phyloP scores from a whole-genome alignment of 768 basidiomycete species.

The Collybiopsis confluens region DNA sequence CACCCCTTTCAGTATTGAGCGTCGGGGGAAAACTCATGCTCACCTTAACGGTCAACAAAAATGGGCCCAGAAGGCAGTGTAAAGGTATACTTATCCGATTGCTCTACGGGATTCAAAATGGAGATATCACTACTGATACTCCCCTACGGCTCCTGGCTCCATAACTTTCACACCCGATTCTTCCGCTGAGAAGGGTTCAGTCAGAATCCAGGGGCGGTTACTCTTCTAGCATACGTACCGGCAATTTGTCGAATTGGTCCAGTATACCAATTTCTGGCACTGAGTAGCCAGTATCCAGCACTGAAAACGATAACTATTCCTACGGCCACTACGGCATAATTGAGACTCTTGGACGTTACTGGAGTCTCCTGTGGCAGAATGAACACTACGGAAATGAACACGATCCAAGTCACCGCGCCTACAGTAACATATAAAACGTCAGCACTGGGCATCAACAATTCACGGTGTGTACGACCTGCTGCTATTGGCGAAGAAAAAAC shows the following conservation, averaged over 20 bases:
- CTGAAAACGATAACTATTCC: slow-evolving; percentile 66
- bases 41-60: too few species aligned
- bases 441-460: neutral
- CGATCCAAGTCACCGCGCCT: slow-evolving; percentile 61
- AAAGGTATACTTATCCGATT: too few species aligned
- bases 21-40: too few species aligned
- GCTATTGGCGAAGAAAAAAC: slow-evolving; percentile 54
- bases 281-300: slow-evolving; percentile 65
- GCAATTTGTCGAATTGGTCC: slow-evolving; percentile 67
- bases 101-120: too few species aligned
- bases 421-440: slow-evolving; percentile 20
- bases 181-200: slow-evolving; percentile 27
- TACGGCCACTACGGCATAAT: slow-evolving; percentile 73
- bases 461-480: neutral
- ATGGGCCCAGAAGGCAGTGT: too few species aligned
- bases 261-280: slow-evolving; percentile 68
- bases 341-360: slow-evolving; percentile 66
- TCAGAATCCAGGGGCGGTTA: neutral
- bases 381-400: slow-evolving; percentile 69
- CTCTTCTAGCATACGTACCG: slow-evolving; percentile 29
- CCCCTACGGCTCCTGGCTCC: slow-evolving; percentile 28
- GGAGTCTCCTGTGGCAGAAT: slow-evolving; percentile 70
- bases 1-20: too few species aligned
- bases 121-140: slow-evolving; percentile 7
- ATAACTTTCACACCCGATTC: slow-evolving; percentile 46